phyloP scores from a whole-genome alignment of 495 filamentous ascomycete species.

The Trichodelitschia bisporula region DNA sequence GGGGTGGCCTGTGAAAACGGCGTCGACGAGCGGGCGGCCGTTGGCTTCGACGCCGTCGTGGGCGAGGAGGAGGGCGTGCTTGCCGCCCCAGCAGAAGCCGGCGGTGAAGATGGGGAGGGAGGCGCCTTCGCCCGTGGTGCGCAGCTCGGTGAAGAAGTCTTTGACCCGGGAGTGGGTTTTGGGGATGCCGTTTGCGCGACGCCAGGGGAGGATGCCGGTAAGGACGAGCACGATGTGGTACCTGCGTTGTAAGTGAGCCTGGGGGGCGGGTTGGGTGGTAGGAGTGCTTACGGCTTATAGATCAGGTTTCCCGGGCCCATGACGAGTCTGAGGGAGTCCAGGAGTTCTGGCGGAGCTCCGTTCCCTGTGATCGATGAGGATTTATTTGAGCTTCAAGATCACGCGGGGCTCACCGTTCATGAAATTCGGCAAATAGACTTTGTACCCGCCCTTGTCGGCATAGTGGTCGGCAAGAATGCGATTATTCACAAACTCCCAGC shows the following conservation, averaged over 20 bases:
- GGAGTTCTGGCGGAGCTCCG: background rate
- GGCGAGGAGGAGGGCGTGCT: constrained; percentile 21
- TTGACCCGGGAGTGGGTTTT: constrained; percentile 20
- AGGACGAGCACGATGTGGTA: background rate
- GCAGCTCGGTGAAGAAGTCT: constrained; percentile 22
- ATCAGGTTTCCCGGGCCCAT: background rate
- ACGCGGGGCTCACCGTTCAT: constrained; percentile 22
- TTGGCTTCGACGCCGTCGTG: constrained; percentile 5
- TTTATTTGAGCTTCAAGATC: background rate
- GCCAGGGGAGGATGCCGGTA: background rate
- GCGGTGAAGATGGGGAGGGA: constrained; percentile 20
- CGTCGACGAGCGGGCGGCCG: constrained; percentile 1
- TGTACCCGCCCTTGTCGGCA: constrained; percentile 21
- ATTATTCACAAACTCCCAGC: constrained; percentile 29
- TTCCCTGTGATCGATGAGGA: background rate
- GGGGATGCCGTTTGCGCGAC: constrained; percentile 1
- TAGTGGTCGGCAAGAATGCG: constrained; percentile 27
- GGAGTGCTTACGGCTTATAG: background rate
- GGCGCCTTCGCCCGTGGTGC: constrained; percentile 13
- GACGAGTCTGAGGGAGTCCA: background rate
- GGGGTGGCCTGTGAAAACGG: constrained; percentile 1
- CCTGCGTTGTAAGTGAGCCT: background rate
- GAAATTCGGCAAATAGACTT: constrained; percentile 33
- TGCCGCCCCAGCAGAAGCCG: constrained; percentile 38
- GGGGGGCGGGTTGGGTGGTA: background rate